These are phyloP conservation scores for Aspergillus sp. DNA, from an alignment of 2,329 filamentous ascomycete genomes.

Conservation along the genomic window DNA sequence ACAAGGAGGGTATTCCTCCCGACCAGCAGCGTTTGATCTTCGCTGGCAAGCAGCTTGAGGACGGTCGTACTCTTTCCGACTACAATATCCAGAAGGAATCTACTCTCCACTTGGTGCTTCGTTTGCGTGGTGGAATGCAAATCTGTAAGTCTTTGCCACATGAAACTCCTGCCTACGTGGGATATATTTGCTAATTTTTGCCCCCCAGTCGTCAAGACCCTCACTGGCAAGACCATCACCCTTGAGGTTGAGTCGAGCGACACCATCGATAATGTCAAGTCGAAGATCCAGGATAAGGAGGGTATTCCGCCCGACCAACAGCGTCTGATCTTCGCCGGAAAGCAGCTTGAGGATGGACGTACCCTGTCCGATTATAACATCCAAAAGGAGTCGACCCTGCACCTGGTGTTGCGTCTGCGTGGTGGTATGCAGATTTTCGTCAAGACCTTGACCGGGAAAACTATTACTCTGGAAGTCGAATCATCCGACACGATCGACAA, in stretches of 20 bases:
- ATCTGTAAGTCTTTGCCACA: slow-evolving; percentile 47
- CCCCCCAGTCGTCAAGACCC: slow-evolving; percentile 47
- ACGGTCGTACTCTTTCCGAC: slow-evolving; percentile 48
- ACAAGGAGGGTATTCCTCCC: slow-evolving; percentile 53
- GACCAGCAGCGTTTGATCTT: slow-evolving; percentile 53
- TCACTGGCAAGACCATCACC: slow-evolving; percentile 58
- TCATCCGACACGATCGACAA: slow-evolving; percentile 89
- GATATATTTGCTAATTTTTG: slow-evolving; percentile 6
- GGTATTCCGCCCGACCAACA: slow-evolving; percentile 94
- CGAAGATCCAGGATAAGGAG: slow-evolving; percentile 96
- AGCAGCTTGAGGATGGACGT: slow-evolving; percentile 91
- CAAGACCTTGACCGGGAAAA: slow-evolving; percentile 67
- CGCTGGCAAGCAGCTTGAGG: slow-evolving; percentile 51
- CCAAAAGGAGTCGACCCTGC: slow-evolving; percentile 82
- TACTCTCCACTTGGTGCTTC: slow-evolving; percentile 66
- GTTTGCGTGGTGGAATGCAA: slow-evolving; percentile 57
- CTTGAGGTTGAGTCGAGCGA: slow-evolving; percentile 64
- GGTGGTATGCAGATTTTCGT: slow-evolving; percentile 62
- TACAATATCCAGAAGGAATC: slow-evolving; percentile 55
- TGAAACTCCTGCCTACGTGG: neutral
- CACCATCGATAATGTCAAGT: slow-evolving; percentile 94
- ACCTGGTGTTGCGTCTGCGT: slow-evolving; percentile 77
- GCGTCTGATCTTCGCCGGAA: slow-evolving; percentile 90
- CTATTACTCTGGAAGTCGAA: slow-evolving; percentile 86
- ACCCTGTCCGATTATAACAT: slow-evolving; percentile 92